Evolutionary conservation across 2,329 filamentous ascomycete genomes (phyloP).

Genomic region (Paecilomyces sp.): DNA sequence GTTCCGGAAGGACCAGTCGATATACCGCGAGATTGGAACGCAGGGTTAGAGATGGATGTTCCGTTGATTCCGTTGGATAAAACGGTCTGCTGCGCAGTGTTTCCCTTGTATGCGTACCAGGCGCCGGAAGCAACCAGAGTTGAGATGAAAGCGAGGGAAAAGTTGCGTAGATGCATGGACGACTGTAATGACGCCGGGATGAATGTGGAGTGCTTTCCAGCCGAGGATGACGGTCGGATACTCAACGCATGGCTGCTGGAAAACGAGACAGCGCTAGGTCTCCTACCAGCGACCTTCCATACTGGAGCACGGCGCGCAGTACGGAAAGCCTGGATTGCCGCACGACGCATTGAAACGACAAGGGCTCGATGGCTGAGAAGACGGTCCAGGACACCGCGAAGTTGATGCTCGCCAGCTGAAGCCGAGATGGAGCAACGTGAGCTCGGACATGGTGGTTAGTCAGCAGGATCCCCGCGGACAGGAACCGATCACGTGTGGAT

Average conservation of each 20-base stretch:
- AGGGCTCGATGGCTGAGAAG: neutral
- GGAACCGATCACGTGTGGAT: constrained; percentile 5
- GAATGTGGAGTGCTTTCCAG: constrained; percentile 26
- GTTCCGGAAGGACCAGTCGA: constrained; percentile 17
- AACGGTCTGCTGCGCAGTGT: constrained; percentile 17
- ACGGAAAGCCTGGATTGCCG: constrained; percentile 39
- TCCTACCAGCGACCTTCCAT: constrained; percentile 35
- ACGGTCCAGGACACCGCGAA: constrained; percentile 5
- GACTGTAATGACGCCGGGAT: constrained; percentile 32
- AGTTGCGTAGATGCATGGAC: constrained; percentile 43
- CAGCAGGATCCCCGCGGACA: constrained; percentile 7
- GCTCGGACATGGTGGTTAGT: constrained; percentile 5
- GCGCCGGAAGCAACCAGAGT: constrained; percentile 41
- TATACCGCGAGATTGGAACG: constrained; percentile 16
- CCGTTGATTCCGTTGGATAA: constrained; percentile 13
- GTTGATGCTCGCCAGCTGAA: neutral
- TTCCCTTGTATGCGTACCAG: constrained; percentile 43
- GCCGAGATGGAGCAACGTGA: neutral
- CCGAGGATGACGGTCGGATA: constrained; percentile 24
- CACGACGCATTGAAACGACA: constrained; percentile 39
- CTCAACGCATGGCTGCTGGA: constrained; percentile 29
- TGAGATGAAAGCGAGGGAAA: constrained; percentile 42
- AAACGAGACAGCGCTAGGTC: constrained; percentile 27
- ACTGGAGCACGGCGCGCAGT: constrained; percentile 39
- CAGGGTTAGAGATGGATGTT: constrained; percentile 11